Evolutionary conservation across 2,329 filamentous ascomycete species (phyloP).

Genomic region (Paramyrothecium sp.): DNA sequence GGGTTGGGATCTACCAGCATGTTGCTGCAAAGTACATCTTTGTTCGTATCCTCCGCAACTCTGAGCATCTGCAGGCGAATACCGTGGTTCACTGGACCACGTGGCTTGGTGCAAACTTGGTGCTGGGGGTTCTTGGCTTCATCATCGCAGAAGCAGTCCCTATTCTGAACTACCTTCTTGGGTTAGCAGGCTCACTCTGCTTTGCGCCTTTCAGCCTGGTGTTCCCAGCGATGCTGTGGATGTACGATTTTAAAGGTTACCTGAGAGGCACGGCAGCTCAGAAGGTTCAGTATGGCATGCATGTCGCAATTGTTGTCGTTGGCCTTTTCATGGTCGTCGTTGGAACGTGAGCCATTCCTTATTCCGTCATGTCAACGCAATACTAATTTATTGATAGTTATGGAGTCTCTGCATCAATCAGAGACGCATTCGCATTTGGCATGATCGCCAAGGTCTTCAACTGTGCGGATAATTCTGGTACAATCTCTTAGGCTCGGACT

Average conservation of each 20-base stretch:
- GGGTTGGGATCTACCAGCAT: conserved; percentile 23
- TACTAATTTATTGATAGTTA: conserved; percentile 14
- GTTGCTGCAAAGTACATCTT: conserved; percentile 28
- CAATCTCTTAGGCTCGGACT: conserved; percentile 6
- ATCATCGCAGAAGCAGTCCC: conserved; percentile 20
- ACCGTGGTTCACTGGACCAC: conserved; percentile 30
- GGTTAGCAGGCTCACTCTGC: conserved; percentile 25
- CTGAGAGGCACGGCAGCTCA: conserved; percentile 11
- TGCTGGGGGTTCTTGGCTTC: conserved; percentile 14
- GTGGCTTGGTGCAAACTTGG: conserved; percentile 30
- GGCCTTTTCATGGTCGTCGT: conserved; percentile 22
- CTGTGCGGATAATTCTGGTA: conserved; percentile 23
- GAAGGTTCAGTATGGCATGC: conserved; percentile 17
- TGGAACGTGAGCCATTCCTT: conserved; percentile 19
- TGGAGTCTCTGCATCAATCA: conserved; percentile 19
- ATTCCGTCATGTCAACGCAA: neutral
- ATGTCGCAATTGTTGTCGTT: conserved; percentile 17
- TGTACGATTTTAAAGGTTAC: conserved; percentile 19
- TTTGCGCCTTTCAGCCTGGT: conserved; percentile 26
- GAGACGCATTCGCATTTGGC: conserved; percentile 17
- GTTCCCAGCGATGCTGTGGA: conserved; percentile 23
- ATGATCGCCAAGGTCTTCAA: conserved; percentile 19
- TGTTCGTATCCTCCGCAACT: conserved; percentile 34
- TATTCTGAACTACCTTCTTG: conserved; percentile 29
- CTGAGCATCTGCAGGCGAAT: conserved; percentile 32